Conservation (phyloP, 805 yeast species). For the Candida koratica region DNA sequence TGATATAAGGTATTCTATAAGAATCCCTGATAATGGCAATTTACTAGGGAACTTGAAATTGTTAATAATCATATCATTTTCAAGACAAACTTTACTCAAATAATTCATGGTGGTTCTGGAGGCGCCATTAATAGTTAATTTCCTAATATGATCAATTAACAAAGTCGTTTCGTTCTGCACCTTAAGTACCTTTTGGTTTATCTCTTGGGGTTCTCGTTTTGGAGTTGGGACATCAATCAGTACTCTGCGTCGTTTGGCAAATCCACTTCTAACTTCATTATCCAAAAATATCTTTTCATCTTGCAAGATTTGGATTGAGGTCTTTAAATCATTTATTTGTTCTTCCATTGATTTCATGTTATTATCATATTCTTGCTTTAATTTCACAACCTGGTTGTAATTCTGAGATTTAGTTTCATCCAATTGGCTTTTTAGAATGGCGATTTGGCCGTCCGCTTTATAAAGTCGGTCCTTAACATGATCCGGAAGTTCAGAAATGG, state of each 20-base stretch:
- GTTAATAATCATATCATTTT: slow-evolving; percentile 16
- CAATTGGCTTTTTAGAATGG: slow-evolving; percentile 67
- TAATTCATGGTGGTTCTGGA: slow-evolving; percentile 27
- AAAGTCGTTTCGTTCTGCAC: slow-evolving; percentile 31
- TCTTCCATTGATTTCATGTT: slow-evolving; percentile 24
- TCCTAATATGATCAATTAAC: slow-evolving; percentile 34
- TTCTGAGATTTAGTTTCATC: slow-evolving; percentile 41
- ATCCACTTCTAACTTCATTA: slow-evolving; percentile 30
- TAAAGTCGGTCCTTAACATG: slow-evolving; percentile 29
- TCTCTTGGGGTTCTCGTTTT: neutral
- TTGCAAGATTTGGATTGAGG: slow-evolving; percentile 34
- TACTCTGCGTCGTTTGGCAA: slow-evolving; percentile 1
- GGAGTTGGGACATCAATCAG: neutral
- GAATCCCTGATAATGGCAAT: slow-evolving; percentile 30
- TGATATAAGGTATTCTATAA: slow-evolving; percentile 41
- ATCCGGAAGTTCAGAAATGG: neutral
- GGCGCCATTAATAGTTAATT: slow-evolving; percentile 35
- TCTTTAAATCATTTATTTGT: slow-evolving; percentile 27
- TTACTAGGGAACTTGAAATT: slow-evolving; percentile 22
- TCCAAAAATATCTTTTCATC: slow-evolving; percentile 42
- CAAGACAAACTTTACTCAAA: slow-evolving; percentile 30
- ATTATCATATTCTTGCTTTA: slow-evolving; percentile 18
- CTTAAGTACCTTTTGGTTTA: slow-evolving; percentile 16
- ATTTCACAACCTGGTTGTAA: slow-evolving; percentile 31
- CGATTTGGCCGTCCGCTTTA: slow-evolving; percentile 66